Evolutionary conservation across 768 basidiomycete species (phyloP), one percentile per base, ranked within the genome.

Genomic region (Clavulina sp.): DNA sequence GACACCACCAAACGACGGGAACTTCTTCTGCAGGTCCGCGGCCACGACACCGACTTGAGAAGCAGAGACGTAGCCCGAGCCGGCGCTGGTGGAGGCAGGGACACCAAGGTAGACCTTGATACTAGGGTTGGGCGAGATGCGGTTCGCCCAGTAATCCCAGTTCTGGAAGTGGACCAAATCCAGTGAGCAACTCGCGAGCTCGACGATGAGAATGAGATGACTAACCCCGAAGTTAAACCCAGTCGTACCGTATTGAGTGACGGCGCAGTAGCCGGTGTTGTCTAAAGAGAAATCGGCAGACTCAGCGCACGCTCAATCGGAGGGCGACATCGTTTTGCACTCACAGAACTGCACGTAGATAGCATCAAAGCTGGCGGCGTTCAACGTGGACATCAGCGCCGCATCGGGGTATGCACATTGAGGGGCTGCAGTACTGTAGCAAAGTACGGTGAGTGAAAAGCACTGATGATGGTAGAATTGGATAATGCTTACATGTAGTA

Each of bases 401-500:
- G 70, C 72, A 59, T 84, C 81, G 2, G 81, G 80, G 66, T 73
- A 84, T 3, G 78, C 76, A 57, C 81, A 84, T 62, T 72, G 68
- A 13, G 70, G 68, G 7, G 68, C 66, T 9, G 64, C 68, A 69
- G 80, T 26, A 74, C 81, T 64, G 58, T 78, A 81, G 65, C 78
- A 83, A 58, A 76, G 7, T 38, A 7, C 19, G 34, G 9, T 38
- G 9, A 4, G n/a, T n/a, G n/a, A n/a, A n/a, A n/a, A n/a, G 19
- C 9, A 9, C 19, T 19, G 19, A 38, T 38, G 9, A 9, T 9
- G 34, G 34, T 9, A n/a, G n/a, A 38, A 9, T 9, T 9, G 19
- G 34, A 9, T 9, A 9, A 28, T 9, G 26, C 43, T 28, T 28
- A 46, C 24, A 55, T 54, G 29, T 55, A 55, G 29, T 57, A 78